Conservation (phyloP, 2,329 filamentous ascomycete species). For the Diaporthe sp. region DNA sequence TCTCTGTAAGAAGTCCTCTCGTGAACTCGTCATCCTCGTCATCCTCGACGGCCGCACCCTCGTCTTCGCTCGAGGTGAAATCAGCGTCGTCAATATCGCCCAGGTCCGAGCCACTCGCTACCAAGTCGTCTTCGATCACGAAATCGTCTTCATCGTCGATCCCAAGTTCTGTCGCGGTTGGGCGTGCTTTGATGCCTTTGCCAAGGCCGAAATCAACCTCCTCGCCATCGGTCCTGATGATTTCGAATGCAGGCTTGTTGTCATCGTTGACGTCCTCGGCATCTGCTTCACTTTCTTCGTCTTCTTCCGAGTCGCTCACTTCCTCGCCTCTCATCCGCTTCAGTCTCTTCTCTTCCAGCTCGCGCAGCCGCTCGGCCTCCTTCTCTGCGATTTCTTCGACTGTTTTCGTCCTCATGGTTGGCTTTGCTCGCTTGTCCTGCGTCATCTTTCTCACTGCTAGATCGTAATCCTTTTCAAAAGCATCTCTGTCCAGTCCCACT, state of each 20-base stretch:
- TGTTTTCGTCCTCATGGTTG: conserved; percentile 89
- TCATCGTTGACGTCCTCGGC: conserved; percentile 51
- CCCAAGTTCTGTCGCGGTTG: conserved; percentile 71
- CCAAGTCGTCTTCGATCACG: conserved; percentile 85
- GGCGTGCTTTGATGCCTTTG: conserved; percentile 65
- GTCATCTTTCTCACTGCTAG: conserved; percentile 83
- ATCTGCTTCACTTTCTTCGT: conserved; percentile 53
- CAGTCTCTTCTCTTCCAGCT: conserved; percentile 84
- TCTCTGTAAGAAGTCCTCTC: conserved; percentile 71
- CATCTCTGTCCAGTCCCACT: conserved; percentile 69
- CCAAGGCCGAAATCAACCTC: conserved; percentile 70
- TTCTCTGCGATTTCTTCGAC: conserved; percentile 86
- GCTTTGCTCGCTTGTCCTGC: conserved; percentile 85
- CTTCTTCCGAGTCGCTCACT: conserved; percentile 70
- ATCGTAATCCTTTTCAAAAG: conserved; percentile 90
- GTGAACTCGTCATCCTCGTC: conserved; percentile 77
- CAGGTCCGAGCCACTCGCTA: conserved; percentile 83
- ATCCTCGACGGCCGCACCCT: conserved; percentile 50
- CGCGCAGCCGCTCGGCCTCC: conserved; percentile 79
- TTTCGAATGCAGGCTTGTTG: conserved; percentile 45
- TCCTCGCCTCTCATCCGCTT: conserved; percentile 89
- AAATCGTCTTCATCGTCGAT: conserved; percentile 97
- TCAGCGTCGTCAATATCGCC: conserved; percentile 63
- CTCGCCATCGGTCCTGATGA: conserved; percentile 48
- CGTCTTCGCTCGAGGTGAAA: conserved; percentile 61